Percentiles rank a stretch among this genome's conserved stretches.
These are phyloP conservation scores for Mucor lusitanicus DNA, from an alignment of 371 early-diverging fungal genomes.

Conservation along the genomic window DNA sequence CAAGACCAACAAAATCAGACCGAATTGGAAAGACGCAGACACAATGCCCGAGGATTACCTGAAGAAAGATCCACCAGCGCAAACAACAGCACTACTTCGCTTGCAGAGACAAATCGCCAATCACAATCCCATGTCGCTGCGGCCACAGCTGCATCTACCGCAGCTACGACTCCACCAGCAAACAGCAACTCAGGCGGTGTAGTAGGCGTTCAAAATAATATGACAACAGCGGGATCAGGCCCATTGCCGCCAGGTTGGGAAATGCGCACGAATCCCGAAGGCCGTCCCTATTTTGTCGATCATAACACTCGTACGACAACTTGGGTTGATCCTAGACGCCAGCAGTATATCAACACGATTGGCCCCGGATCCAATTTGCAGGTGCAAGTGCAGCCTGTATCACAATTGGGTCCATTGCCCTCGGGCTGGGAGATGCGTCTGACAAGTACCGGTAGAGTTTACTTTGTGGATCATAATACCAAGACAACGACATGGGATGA, in stretches of 20 bases:
- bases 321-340: constrained; percentile 91
- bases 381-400: constrained; percentile 73
- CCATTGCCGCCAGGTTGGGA: constrained; percentile 95
- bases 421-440: constrained; percentile 97
- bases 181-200: not conserved
- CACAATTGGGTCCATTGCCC: constrained; percentile 88
- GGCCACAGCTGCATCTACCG: not conserved
- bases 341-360: constrained; percentile 62
- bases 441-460: constrained; percentile 87
- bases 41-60: constrained; percentile 83
- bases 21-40: constrained; percentile 74
- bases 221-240: constrained; percentile 74
- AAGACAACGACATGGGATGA: constrained; percentile 97
- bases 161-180: not conserved
- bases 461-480: constrained; percentile 94
- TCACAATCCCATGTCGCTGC: not conserved
- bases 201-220: constrained; percentile 46
- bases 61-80: constrained; percentile 51
- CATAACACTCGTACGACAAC: constrained; percentile 97
- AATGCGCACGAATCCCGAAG: constrained; percentile 86
- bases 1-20: constrained; percentile 63
- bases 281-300: constrained; percentile 97
- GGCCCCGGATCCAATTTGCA: constrained; percentile 57
- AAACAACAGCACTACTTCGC: constrained; percentile 4
- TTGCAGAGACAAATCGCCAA: not conserved